phyloP scores from a whole-genome alignment of 1,284 basidiomycete species.

The Xerocomus nothofagi region DNA sequence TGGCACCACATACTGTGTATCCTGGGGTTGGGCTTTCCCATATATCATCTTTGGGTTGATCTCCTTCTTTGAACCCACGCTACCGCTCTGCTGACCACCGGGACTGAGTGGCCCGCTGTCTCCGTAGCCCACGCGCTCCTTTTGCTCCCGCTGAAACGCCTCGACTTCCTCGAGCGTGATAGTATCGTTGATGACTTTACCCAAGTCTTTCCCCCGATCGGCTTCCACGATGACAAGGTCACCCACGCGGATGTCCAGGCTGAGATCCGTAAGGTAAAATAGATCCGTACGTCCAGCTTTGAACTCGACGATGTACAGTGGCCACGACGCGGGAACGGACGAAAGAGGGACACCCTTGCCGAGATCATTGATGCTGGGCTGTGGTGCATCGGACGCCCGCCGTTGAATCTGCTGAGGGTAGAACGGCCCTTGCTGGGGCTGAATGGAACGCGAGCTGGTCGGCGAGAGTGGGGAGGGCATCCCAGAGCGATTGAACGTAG shows the following conservation, averaged over 20 bases:
- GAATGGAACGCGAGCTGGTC: conserved; percentile 41
- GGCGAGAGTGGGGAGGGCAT: conserved; percentile 49
- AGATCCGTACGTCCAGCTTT: conserved; percentile 95
- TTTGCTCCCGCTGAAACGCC: conserved; percentile 67
- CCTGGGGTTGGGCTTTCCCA: conserved; percentile 83
- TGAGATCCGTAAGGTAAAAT: conserved; percentile 80
- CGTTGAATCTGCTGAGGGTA: conserved; percentile 43
- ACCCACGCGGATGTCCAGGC: conserved; percentile 69
- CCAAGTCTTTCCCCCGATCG: conserved; percentile 91
- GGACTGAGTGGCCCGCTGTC: conserved; percentile 59
- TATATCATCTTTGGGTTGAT: conserved; percentile 97
- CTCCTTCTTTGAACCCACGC: conserved; percentile 66
- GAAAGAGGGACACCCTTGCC: conserved; percentile 90
- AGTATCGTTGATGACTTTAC: conserved; percentile 86
- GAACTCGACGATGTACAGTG: conserved; percentile 97
- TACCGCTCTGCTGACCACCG: conserved; percentile 35
- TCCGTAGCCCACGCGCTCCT: conserved; percentile 41
- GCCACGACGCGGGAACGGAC: conserved; percentile 77
- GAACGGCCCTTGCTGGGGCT: conserved; percentile 39
- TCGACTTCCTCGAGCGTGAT: conserved; percentile 92
- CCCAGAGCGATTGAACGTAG: conserved; percentile 37
- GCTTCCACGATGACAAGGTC: conserved; percentile 97
- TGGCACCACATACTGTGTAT: conserved; percentile 69
- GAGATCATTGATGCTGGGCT: conserved; percentile 57
- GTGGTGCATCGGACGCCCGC: conserved; percentile 51